phyloP scores from a whole-genome alignment of 768 basidiomycete species.

The Cystobasidium tubakii region DNA sequence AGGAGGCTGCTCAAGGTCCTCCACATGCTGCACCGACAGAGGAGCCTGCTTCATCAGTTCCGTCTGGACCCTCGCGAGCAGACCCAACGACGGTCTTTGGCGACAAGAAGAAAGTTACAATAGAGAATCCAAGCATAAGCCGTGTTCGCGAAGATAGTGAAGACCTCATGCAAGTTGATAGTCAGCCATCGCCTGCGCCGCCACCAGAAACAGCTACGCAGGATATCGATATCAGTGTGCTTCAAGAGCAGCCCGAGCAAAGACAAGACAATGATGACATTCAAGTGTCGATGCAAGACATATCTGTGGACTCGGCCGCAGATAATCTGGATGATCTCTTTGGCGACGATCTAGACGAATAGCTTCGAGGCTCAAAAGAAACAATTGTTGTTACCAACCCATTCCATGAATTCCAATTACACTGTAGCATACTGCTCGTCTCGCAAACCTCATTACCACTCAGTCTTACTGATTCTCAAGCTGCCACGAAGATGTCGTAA shows the following conservation, averaged over 20 bases:
- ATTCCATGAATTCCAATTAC: no score
- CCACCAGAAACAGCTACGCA: neutral
- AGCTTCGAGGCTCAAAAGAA: no score
- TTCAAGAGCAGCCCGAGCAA: neutral
- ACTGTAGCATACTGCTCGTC: no score
- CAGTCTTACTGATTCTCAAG: no score
- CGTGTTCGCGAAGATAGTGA: neutral
- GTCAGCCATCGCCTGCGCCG: neutral
- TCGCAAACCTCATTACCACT: no score
- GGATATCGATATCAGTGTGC: neutral
- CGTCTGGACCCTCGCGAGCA: neutral
- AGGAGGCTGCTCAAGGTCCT: slow-evolving; percentile 8
- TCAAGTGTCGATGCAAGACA: slow-evolving; percentile 4
- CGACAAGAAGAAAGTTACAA: neutral
- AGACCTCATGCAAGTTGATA: neutral
- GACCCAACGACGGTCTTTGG: slow-evolving; percentile 26
- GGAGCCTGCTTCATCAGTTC: neutral
- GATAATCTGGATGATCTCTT: slow-evolving; percentile 12
- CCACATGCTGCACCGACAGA: neutral
- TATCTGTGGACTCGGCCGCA: neutral
- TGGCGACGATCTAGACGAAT: slow-evolving; percentile 10
- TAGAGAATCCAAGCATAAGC: neutral
- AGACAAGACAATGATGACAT: neutral
- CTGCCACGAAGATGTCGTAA: neutral
- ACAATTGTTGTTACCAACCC: no score